A percentile compares a stretch with the other conserved stretches of the same genome.
Conservation (phyloP, 2,329 filamentous ascomycete genomes). For the Chaetothyriales sp. region DNA sequence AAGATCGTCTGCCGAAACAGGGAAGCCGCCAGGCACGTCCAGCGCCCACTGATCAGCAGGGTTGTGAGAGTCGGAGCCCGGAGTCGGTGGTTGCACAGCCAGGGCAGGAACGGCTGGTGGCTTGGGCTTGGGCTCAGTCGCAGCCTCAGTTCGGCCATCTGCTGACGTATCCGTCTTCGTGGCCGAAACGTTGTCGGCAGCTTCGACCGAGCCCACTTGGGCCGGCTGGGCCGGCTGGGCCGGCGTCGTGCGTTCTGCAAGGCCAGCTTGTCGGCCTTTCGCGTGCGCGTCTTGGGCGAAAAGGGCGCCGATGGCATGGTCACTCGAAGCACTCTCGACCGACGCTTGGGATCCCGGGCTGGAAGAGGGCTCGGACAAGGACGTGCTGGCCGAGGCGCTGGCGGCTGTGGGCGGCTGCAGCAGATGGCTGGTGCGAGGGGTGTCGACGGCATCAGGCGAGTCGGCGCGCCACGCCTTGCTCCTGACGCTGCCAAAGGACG, state of each 20-base stretch:
- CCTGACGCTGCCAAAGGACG: conserved; percentile 51
- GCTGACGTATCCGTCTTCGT: conserved; percentile 25
- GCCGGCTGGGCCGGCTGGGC: conserved; percentile 63
- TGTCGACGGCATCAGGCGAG: neutral
- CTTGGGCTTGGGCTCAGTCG: too few species aligned
- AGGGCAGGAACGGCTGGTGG: conserved; percentile 28
- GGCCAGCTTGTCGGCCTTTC: neutral
- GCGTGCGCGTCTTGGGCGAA: conserved; percentile 26
- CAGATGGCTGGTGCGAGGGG: neutral
- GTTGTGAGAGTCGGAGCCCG: conserved; percentile 26
- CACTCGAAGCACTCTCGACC: conserved; percentile 30
- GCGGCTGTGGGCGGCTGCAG: neutral
- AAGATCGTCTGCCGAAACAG: conserved; percentile 20
- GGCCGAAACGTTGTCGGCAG: conserved; percentile 50
- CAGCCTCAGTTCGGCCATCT: too few species aligned
- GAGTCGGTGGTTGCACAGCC: conserved; percentile 35
- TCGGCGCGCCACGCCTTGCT: conserved; percentile 23
- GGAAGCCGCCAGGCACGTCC: conserved; percentile 48
- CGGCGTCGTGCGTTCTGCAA: conserved; percentile 36
- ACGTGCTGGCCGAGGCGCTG: conserved; percentile 5
- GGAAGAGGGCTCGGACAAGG: conserved; percentile 23
- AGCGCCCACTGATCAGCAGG: conserved; percentile 25
- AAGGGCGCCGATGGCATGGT: conserved; percentile 39
- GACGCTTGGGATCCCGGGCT: conserved; percentile 22
- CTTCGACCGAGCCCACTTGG: conserved; percentile 42